These are phyloP conservation scores for Aspergillus jensenii DNA, from an alignment of 2,329 filamentous ascomycete genomes.

Conservation along the genomic window DNA sequence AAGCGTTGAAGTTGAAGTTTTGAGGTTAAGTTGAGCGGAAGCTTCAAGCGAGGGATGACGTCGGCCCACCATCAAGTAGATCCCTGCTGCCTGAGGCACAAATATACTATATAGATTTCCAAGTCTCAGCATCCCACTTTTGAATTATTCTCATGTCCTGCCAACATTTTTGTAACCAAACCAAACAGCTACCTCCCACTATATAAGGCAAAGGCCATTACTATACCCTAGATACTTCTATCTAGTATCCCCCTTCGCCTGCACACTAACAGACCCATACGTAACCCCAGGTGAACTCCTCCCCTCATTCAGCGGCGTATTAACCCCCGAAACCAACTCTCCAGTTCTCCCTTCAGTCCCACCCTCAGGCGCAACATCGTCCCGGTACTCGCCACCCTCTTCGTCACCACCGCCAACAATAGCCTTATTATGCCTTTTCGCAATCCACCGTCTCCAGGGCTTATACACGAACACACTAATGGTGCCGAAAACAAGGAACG, in stretches of 20 bases:
- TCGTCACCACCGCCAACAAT: constrained; percentile 18
- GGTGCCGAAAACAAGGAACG: constrained; percentile 75
- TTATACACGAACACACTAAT: constrained; percentile 73
- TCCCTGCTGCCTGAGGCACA: not conserved
- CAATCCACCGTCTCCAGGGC: constrained; percentile 70
- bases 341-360: not conserved
- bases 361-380: constrained; percentile 13
- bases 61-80: not conserved
- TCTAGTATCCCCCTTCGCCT: constrained; percentile 3
- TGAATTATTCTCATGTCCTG: no score
- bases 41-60: no score
- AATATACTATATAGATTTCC: no score
- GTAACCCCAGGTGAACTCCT: not conserved
- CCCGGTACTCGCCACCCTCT: constrained; percentile 16
- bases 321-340: not conserved
- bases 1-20: not conserved
- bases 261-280: constrained; percentile 15
- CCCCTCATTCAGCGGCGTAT: constrained; percentile 15
- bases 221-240: not conserved
- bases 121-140: no score
- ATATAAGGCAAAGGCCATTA: not conserved
- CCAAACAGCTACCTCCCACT: no score
- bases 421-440: constrained; percentile 32
- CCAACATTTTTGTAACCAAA: no score
- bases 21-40: not conserved